Conservation (phyloP, 352 stramenopile genomes). For the Phytophthora agathidicida region DNA sequence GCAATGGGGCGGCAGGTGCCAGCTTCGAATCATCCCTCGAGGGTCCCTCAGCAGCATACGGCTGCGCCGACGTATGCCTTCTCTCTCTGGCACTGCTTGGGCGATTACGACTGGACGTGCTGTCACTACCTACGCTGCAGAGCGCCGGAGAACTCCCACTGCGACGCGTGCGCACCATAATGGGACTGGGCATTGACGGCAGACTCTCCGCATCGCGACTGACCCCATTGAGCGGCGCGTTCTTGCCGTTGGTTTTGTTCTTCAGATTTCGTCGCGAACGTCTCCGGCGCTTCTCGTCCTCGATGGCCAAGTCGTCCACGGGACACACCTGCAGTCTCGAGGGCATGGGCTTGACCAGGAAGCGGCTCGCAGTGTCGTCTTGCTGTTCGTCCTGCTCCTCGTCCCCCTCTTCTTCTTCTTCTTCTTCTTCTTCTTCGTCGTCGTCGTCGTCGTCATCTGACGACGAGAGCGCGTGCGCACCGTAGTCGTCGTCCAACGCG, state of each 20-base stretch:
- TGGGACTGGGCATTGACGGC: conserved; percentile 48
- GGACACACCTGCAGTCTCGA: conserved; percentile 73
- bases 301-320: conserved; percentile 73
- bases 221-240: conserved; percentile 42
- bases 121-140: conserved; percentile 6
- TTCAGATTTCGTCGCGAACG: conserved; percentile 43
- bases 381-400: conserved; percentile 31
- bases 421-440: conserved; percentile 31
- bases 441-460: conserved; percentile 45
- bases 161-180: conserved; percentile 30
- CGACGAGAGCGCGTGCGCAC: conserved; percentile 38
- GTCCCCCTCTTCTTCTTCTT: conserved; percentile 11
- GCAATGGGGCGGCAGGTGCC: conserved; percentile 32
- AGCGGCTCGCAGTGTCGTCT: conserved; percentile 24
- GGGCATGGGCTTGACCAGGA: conserved; percentile 77
- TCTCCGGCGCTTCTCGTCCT: conserved; percentile 80
- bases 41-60: conserved; percentile 16
- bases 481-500: conserved; percentile 45
- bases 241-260: conserved; percentile 51
- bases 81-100: conserved; percentile 23
- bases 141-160: conserved; percentile 28
- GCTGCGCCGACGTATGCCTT: conserved; percentile 12
- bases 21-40: conserved; percentile 29
- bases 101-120: conserved; percentile 9
- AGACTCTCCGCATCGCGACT: conserved; percentile 68